Evolutionary conservation across 306 rosid species (phyloP).

Genomic region (Malus sieversii): DNA sequence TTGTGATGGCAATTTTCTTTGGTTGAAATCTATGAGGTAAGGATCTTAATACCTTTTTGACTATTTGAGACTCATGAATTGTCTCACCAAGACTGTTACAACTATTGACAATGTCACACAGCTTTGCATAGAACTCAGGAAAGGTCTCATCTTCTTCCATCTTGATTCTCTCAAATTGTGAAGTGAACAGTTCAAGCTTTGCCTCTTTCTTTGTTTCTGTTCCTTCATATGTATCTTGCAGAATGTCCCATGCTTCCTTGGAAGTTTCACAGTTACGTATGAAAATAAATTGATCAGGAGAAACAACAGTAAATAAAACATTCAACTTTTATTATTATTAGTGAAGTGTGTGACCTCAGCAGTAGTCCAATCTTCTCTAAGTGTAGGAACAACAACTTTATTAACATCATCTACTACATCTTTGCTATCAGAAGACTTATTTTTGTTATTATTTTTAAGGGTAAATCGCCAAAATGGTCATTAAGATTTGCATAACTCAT

Average conservation of each 20-base stretch:
- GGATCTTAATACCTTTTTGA: neutral
- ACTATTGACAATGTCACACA: neutral
- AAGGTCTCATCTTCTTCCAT: neutral
- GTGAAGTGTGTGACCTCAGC: neutral
- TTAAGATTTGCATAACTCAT: too few relatives aligned
- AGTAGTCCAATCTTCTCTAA: neutral
- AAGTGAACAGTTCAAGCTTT: neutral
- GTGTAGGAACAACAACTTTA: neutral
- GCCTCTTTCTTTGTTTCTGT: neutral
- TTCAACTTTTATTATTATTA: too few relatives aligned
- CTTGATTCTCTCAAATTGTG: neutral
- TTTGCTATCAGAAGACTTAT: too few relatives aligned
- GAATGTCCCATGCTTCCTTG: neutral
- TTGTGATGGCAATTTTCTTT: neutral
- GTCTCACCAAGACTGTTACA: neutral
- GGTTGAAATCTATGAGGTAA: neutral
- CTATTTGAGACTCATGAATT: neutral
- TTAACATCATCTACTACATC: too few relatives aligned
- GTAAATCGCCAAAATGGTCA: too few relatives aligned
- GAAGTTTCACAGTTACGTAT: neutral
- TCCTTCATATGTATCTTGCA: neutral
- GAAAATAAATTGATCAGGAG: neutral
- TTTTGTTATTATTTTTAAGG: too few relatives aligned
- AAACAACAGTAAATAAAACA: neutral
- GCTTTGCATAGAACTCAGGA: neutral